Evolutionary conservation across 768 basidiomycete species (phyloP), one percentile per base, ranked within the genome.

Genomic region (Tulasnella sp.): DNA sequence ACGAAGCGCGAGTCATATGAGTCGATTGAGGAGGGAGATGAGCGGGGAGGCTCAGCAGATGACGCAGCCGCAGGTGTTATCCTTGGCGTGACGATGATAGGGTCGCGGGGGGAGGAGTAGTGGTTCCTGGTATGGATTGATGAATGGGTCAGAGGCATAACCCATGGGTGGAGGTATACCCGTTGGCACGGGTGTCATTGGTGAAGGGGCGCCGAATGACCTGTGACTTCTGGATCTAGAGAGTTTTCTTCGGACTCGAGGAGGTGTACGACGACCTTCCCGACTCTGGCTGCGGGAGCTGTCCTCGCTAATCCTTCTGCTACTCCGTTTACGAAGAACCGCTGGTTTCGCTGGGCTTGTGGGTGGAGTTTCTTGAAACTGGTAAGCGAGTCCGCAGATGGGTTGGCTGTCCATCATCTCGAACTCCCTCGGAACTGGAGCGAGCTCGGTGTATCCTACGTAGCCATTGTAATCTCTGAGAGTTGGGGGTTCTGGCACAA

Each of bases 101-200:
- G 64, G 64, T 16, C 64, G 54, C n/a, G 54, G 9, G 14, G 64
- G 64, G 34, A 31, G 20, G 64, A 31, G 16, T 37, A 69, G 28
- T 16, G 64, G 31, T 28, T 69, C 64, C 24, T 69, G 64, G 31
- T 69, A 69, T 69, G 64, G 64, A 37, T 69, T 69, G 11, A 69
- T 18, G 34, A 69, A 69, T 37, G 64, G 64, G 31, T 28, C 64
- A 6, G 64, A 69, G 64, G 4, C 2, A 16, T 69, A 69, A 37
- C 64, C 64, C 64, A 69, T 69, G 16, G 64, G 64, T 37, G 64
- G 64, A 69, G 64, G 64, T 24, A 69, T 69, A 3, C 64, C 64
- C 64, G 31, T 69, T 69, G 64, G 64, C 16, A 6, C 31, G 34
- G 64, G 31, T 8, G 18, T 14, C 28, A 69, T 31, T 4, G 28